Conservation (phyloP, 176 grass and related monocot genomes). For the Oryza nivara region DNA sequence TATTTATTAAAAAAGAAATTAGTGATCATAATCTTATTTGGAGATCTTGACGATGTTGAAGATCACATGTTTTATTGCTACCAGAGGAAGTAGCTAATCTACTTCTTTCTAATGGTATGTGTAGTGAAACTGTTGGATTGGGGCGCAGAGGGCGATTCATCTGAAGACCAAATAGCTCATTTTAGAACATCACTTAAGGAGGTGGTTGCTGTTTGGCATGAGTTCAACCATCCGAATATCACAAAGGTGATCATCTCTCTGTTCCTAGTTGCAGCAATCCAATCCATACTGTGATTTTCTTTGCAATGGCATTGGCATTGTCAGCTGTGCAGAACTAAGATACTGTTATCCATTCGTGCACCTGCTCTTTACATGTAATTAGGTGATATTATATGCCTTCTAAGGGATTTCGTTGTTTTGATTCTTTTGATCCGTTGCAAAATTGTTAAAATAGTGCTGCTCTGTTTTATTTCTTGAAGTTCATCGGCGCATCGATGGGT, state of each 20-base stretch:
- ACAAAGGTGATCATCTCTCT: constrained; percentile 66
- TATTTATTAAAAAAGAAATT: background rate
- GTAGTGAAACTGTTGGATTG: constrained; percentile 80
- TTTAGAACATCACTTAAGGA: constrained; percentile 63
- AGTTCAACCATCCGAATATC: constrained; percentile 71
- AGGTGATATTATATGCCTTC: background rate
- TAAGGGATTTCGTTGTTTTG: background rate
- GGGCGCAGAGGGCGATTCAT: constrained; percentile 66
- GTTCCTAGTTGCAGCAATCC: background rate
- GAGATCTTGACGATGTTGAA: background rate
- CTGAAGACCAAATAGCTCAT: constrained; percentile 52
- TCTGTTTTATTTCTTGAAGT: constrained; percentile 33
- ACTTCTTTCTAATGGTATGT: background rate
- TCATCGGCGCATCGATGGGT: constrained; percentile 71
- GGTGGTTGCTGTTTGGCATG: constrained; percentile 79
- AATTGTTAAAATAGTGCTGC: background rate
- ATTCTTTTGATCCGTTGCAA: background rate
- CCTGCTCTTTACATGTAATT: background rate
- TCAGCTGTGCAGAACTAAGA: no score
- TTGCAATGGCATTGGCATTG: background rate
- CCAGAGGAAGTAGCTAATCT: background rate
- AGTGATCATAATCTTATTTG: background rate
- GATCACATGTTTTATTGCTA: background rate
- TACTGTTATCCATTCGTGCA: background rate
- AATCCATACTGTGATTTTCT: background rate